Base-by-base conservation (phyloP, 2,329 filamentous ascomycete species). In the Alternaria dauci region DNA sequence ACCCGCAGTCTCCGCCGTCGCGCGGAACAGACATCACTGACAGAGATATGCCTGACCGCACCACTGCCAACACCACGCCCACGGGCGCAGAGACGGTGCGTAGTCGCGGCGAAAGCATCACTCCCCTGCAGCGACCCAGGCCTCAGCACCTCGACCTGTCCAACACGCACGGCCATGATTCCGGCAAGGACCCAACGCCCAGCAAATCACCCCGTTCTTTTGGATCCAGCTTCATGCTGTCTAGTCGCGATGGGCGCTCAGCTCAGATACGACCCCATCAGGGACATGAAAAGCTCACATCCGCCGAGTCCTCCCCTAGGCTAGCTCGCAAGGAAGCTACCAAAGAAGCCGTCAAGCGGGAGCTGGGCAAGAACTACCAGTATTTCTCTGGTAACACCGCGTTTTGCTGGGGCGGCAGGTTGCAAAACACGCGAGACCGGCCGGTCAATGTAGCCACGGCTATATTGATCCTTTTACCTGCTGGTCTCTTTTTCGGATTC, bases 351-450 rank as follows among this genome's bases (percentile, higher is more conserved):
- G 67, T 81, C 26, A 81, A 81, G 46, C 67, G 77, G 25, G 79
- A 83, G 36, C 74, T 86, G 56, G 89, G 91, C 52, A 89, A 86
- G 67, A 97, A 97, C 71, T 91, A 94, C 79, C 88, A 98, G 76
- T 97, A 97, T 77, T 98, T 97, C 72, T 87, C 92, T 44, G 95
- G 95, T 46, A 99, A 98, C 74, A 97, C 93, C 0, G 83, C 93
- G 25, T 99, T 99, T 75, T 97, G 89, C 77, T 84, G 92, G 60
- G 91, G 92, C 34, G 95, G 95, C 8, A 87, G 95, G 60, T 84
- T 95, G 61, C 92, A 97, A 74, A 97, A 98, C 78, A 91, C 95
- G 36, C 88, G 88, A 69, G 91, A 96, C 69, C 87, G 90, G 65
- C 95, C 95, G 2, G 89, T 99, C 75, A 98, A 97, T 71, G 86